Evolutionary conservation across 768 basidiomycete species (phyloP), one percentile per base, ranked within the genome.

Genomic region (Leucocoprinus leucothites): DNA sequence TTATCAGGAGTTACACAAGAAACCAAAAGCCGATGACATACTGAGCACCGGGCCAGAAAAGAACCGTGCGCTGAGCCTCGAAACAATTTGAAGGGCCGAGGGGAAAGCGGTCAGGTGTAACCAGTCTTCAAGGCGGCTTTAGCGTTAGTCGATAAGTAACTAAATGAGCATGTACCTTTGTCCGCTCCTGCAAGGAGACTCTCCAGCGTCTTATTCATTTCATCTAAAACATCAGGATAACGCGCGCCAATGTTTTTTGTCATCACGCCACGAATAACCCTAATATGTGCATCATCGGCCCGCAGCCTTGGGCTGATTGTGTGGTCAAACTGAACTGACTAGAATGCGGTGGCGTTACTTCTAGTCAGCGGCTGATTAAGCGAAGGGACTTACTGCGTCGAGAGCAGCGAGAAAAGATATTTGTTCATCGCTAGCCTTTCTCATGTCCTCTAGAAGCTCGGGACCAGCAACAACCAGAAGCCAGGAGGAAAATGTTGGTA

Each of bases 311-410:
- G 28, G 6, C 69, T 68, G 14, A 74, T 28, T 0, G 71, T 71
- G 34, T 69, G 67, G 7, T 71, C 60, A n/a, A 61, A 50, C 48
- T 71, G 69, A 28, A 70, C 49, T 9, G 52, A 24, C 66, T 70
- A 48, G 1, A 22, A 5, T 31, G 5, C 31, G n/a, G 6, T 11
- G 11, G 5, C 31, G 31, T 31, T 31, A 31, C 6, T 31, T 31
- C 11, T 11, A 11, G 11, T 11, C 11, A 31, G 11, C 5, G 31
- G 6, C 31, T 5, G 42, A 8, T 18, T 19, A 22, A 19, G 3
- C 3, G 14, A 14, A 31, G 31, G 11, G 31, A 24, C 43, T 3
- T 7, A 22, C 43, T 25, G 21, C n/a, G 9, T 47, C 18, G 5
- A 47, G 25, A 26, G 45, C 45, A 1, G 9, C 25, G 25, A 47